Evolutionary conservation across 306 rosid species (phyloP), one percentile per base, ranked within the genome.

Genomic region (Alnus rubra): DNA sequence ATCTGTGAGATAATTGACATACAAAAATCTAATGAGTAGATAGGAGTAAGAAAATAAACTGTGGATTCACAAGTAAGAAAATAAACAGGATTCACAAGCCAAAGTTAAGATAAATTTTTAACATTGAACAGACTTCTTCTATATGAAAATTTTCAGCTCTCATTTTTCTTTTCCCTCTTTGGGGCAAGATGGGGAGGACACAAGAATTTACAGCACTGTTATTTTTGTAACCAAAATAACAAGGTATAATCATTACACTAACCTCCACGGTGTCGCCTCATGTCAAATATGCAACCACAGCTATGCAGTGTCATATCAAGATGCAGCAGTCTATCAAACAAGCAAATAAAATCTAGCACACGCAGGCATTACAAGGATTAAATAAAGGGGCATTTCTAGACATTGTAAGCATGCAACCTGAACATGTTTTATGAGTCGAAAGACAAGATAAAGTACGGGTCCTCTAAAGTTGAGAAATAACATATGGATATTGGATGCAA

Each of bases 201-300:
- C 44, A 54, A 44, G 30, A 59, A 31, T 30, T 31, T 15, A 33
- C 23, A 16, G 48, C 35, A 12, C 8, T 67, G 2, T 35, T 42
- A 23, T 45, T 30, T 35, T 23, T 71, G 56, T 39, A 76, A n/a
- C 52, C 56, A 56, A 50, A 42, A 65, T 11, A 73, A 54, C 51
- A 58, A 58, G 56, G 68, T 44, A 37, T 62, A 74, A 80, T 73
- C 76, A 72, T 60, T 50, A 50, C 35, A 77, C 84, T 80, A 80
- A 84, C 84, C 84, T 73, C 73, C 77, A 39, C 37, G 65, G 54
- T 0, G 82, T 78, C 19, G 67, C 75, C 53, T 64, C 78, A 76
- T 48, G 75, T 76, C 75, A 53, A 74, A 75, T 39, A 73, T 75
- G 86, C 78, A 79, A 64, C 76, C 75, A 75, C 50, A 69, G 73